phyloP scores from a whole-genome alignment of 139 green algal species.

The Marvania coccoides region DNA sequence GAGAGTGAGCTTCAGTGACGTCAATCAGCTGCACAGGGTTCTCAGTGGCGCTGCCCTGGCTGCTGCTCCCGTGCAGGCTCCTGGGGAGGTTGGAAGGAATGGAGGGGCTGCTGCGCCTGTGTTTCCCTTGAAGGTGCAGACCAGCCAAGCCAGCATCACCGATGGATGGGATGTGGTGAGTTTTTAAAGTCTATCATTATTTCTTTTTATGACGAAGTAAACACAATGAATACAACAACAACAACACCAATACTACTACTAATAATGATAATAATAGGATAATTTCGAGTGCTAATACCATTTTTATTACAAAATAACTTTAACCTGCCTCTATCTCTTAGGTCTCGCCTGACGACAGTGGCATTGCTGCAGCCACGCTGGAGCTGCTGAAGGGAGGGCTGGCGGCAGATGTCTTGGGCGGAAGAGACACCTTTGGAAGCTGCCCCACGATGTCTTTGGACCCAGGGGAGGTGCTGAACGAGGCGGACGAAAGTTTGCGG shows the following conservation, averaged over 20 bases:
- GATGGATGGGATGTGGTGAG: constrained; percentile 51
- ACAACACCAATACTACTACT: too few relatives aligned
- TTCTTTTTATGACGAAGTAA: too few relatives aligned
- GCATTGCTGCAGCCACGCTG: constrained; percentile 13
- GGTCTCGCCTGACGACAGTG: too few relatives aligned
- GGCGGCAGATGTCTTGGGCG: background rate
- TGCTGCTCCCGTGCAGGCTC: background rate
- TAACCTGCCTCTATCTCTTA: too few relatives aligned
- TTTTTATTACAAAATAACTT: too few relatives aligned
- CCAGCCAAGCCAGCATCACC: constrained; percentile 25
- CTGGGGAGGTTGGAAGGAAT: background rate
- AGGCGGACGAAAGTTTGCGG: constrained; percentile 30
- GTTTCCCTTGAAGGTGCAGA: background rate
- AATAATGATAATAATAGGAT: too few relatives aligned
- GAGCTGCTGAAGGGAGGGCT: background rate
- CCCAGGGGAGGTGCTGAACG: constrained; percentile 31
- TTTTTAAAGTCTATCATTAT: too few relatives aligned
- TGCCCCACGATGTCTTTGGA: background rate
- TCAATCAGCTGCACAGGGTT: background rate
- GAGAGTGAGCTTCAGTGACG: background rate
- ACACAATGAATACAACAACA: too few relatives aligned
- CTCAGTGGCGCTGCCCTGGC: too few relatives aligned
- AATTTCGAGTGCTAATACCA: too few relatives aligned
- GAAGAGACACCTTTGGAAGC: background rate
- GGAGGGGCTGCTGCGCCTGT: too few relatives aligned